These are phyloP conservation scores for Arctium lappa DNA, from an alignment of 129 eudicot species.

Conservation along the genomic window DNA sequence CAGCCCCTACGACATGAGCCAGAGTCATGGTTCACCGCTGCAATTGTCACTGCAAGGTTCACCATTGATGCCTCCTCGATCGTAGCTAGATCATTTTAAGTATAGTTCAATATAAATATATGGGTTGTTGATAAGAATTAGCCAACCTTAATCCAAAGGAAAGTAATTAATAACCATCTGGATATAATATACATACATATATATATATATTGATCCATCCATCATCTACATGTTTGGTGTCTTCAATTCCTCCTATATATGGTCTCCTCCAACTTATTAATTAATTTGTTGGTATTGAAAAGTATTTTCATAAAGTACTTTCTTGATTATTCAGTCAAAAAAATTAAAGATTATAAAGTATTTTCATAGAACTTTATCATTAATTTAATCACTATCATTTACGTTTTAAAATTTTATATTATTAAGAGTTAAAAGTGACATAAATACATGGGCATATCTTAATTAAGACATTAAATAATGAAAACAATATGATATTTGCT, in stretches of 20 bases:
- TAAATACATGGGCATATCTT: not conserved
- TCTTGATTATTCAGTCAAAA: not conserved
- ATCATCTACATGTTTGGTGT: not conserved
- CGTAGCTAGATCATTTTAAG: not conserved
- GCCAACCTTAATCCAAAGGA: not conserved
- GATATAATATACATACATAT: not conserved
- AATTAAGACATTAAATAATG: not conserved
- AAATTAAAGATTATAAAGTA: not conserved
- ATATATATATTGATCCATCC: not conserved
- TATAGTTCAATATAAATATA: not conserved
- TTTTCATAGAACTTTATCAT: not conserved
- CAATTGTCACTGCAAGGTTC: slow-evolving; percentile 18
- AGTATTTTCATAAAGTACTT: not conserved
- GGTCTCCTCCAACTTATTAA: not conserved
- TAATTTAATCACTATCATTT: not conserved
- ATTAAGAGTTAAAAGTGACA: not conserved
- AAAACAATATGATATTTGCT: not conserved
- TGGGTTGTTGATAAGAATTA: slow-evolving; percentile 7
- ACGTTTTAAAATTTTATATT: not conserved
- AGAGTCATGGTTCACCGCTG: not conserved
- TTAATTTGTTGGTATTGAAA: not conserved
- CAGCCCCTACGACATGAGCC: not conserved
- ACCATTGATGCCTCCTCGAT: slow-evolving; percentile 7
- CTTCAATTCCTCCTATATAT: not conserved
- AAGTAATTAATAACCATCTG: not conserved